phyloP scores from a whole-genome alignment of 495 filamentous ascomycete species.

The Neurospora sp. region DNA sequence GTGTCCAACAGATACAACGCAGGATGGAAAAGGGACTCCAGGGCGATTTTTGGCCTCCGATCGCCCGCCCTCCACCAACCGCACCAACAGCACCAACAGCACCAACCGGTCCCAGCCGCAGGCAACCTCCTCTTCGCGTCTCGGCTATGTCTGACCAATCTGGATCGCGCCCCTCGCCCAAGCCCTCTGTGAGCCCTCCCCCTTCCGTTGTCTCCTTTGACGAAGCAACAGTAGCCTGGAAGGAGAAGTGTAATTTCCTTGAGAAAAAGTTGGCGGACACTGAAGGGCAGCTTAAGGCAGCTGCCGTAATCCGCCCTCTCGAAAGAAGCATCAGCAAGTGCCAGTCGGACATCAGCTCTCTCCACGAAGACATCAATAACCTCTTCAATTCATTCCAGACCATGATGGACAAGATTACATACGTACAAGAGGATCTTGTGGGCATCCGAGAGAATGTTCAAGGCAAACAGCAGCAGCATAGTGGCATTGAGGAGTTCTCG shows the following conservation, averaged over 20 bases:
- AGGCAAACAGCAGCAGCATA: not conserved
- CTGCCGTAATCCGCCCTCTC: not conserved
- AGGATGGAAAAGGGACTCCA: too few species aligned
- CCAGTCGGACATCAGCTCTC: not conserved
- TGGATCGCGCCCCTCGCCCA: too few species aligned
- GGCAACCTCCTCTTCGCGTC: too few species aligned
- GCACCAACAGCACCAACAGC: too few species aligned
- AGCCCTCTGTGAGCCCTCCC: too few species aligned
- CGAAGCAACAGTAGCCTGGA: too few species aligned
- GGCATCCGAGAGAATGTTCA: not conserved
- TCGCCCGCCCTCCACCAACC: too few species aligned
- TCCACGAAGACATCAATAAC: not conserved
- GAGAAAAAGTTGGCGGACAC: conserved; percentile 8
- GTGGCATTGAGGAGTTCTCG: not conserved
- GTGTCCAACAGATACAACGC: too few species aligned
- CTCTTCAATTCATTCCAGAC: not conserved
- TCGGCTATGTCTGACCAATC: too few species aligned
- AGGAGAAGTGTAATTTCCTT: not conserved
- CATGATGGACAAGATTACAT: conserved; percentile 7
- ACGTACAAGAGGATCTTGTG: not conserved
- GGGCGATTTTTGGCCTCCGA: too few species aligned
- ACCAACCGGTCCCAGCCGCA: too few species aligned
- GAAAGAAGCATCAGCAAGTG: conserved; percentile 1
- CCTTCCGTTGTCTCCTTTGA: too few species aligned
- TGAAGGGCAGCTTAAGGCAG: not conserved